Conservation (phyloP, 2,329 filamentous ascomycete species). For the Calonectria hawksworthii region DNA sequence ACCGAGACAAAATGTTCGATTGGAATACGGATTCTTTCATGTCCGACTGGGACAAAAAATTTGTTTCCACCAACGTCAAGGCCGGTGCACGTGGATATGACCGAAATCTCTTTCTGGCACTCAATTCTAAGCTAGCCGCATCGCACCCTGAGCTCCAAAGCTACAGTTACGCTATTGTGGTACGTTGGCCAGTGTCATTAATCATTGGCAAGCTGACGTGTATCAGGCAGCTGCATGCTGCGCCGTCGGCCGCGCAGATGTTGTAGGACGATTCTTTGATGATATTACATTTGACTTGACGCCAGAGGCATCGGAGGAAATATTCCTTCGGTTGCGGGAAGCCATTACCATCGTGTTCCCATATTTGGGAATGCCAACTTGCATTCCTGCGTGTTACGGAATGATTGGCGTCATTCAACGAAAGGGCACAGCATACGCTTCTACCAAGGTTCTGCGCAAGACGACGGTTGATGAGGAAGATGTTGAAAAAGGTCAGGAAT, state of each 20-base stretch:
- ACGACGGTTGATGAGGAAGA: conserved; percentile 28
- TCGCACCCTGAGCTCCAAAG: not conserved
- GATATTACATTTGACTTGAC: conserved; percentile 28
- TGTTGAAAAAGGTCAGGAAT: conserved; percentile 19
- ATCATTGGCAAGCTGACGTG: not conserved
- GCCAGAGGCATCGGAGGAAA: conserved; percentile 21
- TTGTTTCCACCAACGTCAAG: conserved; percentile 34
- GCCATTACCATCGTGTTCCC: conserved; percentile 34
- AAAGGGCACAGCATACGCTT: conserved; percentile 30
- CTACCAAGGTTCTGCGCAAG: conserved; percentile 29
- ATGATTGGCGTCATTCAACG: conserved; percentile 37
- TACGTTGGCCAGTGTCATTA: not conserved
- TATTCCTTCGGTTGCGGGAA: conserved; percentile 28
- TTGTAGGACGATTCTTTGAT: conserved; percentile 31
- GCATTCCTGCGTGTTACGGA: conserved; percentile 36
- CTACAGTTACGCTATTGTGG: not conserved
- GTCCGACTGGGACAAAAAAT: conserved; percentile 33
- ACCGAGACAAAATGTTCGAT: conserved; percentile 23
- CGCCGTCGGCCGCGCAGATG: conserved; percentile 32
- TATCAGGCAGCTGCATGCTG: conserved; percentile 31
- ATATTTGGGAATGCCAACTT: conserved; percentile 35
- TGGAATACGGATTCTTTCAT: conserved; percentile 30
- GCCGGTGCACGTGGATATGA: conserved; percentile 22
- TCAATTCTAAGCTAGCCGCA: not conserved
- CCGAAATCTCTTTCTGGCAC: conserved; percentile 16